These are phyloP conservation scores for Fusarium concolor DNA, from an alignment of 2,329 filamentous ascomycete genomes.

Conservation along the genomic window DNA sequence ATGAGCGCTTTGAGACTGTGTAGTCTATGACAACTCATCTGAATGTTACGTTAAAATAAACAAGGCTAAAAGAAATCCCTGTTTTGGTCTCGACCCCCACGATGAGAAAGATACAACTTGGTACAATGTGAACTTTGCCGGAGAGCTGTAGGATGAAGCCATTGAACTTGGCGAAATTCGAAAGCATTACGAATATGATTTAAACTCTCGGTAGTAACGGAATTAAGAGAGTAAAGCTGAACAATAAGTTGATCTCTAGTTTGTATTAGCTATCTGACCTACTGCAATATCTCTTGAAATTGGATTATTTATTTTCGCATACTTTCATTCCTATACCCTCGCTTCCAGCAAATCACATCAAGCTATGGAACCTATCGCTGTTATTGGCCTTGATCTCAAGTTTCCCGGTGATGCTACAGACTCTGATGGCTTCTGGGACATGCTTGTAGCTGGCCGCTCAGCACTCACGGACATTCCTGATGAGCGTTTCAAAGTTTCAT, in stretches of 20 bases:
- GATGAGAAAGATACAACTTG: neutral
- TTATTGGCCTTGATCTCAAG: conserved; percentile 12
- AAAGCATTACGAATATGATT: neutral
- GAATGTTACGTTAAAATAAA: neutral
- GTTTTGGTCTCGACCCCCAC: neutral
- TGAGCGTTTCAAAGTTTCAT: conserved; percentile 5
- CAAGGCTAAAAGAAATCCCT: neutral
- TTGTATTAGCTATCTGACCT: neutral
- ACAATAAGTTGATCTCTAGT: neutral
- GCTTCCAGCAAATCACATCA: neutral
- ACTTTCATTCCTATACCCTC: too few species aligned
- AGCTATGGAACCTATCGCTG: conserved; percentile 11
- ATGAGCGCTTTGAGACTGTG: neutral
- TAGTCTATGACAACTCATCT: neutral
- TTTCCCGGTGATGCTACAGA: conserved; percentile 8
- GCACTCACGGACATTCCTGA: conserved; percentile 9
- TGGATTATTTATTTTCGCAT: too few species aligned
- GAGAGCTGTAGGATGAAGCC: neutral
- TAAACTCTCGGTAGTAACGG: too few species aligned
- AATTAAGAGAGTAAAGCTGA: too few species aligned
- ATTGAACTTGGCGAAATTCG: neutral
- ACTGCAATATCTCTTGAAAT: neutral
- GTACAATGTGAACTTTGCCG: neutral
- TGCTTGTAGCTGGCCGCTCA: conserved; percentile 10
- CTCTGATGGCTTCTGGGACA: conserved; percentile 10